Evolutionary conservation across 2,329 filamentous ascomycete genomes (phyloP).

Genomic region (Colletotrichum incanum): DNA sequence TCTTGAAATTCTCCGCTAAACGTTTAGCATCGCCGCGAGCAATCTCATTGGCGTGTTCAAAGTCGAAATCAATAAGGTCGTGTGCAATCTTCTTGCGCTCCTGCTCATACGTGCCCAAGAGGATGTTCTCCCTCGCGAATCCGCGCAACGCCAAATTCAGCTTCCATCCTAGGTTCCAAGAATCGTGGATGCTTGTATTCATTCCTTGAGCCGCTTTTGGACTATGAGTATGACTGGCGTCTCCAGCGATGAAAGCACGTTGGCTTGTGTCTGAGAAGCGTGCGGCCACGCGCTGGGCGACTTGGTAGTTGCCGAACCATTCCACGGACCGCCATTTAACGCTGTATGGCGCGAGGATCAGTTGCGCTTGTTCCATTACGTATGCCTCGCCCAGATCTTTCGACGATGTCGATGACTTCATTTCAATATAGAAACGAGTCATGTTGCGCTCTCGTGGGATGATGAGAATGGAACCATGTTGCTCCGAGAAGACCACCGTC

Average conservation of each 20-base stretch:
- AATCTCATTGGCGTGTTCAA: slow-evolving; percentile 69
- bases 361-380: slow-evolving; percentile 68
- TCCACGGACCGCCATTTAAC: slow-evolving; percentile 70
- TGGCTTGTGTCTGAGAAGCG: slow-evolving; percentile 75
- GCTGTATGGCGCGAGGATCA: slow-evolving; percentile 60
- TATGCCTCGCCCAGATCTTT: slow-evolving; percentile 69
- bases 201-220: slow-evolving; percentile 80
- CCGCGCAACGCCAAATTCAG: slow-evolving; percentile 68
- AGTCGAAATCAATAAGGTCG: slow-evolving; percentile 69
- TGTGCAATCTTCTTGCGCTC: slow-evolving; percentile 65
- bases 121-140: slow-evolving; percentile 62
- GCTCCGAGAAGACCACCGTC: slow-evolving; percentile 68
- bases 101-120: slow-evolving; percentile 66
- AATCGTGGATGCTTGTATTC: slow-evolving; percentile 75
- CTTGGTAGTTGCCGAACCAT: slow-evolving; percentile 82
- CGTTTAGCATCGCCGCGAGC: slow-evolving; percentile 74
- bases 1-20: slow-evolving; percentile 77
- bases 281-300: slow-evolving; percentile 79
- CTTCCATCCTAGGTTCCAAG: slow-evolving; percentile 72
- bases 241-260: slow-evolving; percentile 76
- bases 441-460: slow-evolving; percentile 72
- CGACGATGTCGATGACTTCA: slow-evolving; percentile 51
- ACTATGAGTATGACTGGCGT: slow-evolving; percentile 80
- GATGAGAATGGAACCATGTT: slow-evolving; percentile 70
- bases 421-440: slow-evolving; percentile 62